These are phyloP conservation scores for Aspergillus cavernicola DNA, from an alignment of 495 filamentous ascomycete species.

Conservation along the genomic window DNA sequence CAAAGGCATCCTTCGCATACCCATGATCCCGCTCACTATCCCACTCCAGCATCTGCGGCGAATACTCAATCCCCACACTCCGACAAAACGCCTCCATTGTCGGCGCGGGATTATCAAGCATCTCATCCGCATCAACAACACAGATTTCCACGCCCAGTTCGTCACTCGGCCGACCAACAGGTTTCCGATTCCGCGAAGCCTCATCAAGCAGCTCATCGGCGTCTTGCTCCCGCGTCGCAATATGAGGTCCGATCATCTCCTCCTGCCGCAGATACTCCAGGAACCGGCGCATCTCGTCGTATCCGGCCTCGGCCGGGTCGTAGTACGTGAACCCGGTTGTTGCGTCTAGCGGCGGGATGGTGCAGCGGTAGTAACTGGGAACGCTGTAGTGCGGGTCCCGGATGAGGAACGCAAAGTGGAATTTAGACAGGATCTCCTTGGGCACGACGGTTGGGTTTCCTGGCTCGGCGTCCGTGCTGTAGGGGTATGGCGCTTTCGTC, in stretches of 20 bases:
- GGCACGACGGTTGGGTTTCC: constrained; percentile 86
- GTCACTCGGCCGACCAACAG: constrained; percentile 24
- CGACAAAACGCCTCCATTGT: constrained; percentile 75
- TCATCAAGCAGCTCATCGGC: constrained; percentile 23
- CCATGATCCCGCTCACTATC: constrained; percentile 64
- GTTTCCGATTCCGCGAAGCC: constrained; percentile 8
- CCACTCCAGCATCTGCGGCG: constrained; percentile 76
- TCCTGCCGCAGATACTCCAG: constrained; percentile 74
- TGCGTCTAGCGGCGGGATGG: constrained; percentile 76
- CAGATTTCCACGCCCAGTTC: constrained; percentile 58
- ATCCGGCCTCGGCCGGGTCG: constrained; percentile 82
- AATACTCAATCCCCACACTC: constrained; percentile 69
- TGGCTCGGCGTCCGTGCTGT: constrained; percentile 51
- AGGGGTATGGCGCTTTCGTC: constrained; percentile 49
- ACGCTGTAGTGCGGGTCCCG: constrained; percentile 85
- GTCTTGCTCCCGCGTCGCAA: constrained; percentile 44
- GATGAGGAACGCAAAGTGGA: constrained; percentile 97
- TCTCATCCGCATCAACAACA: constrained; percentile 91
- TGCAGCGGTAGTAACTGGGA: constrained; percentile 92
- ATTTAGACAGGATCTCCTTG: constrained; percentile 57
- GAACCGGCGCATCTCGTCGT: constrained; percentile 75
- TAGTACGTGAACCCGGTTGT: constrained; percentile 85
- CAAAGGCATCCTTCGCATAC: constrained; percentile 66
- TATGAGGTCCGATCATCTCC: constrained; percentile 59
- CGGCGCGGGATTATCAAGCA: constrained; percentile 74